These are phyloP conservation scores for Boechera stricta DNA, from an alignment of 345 rosid genomes.

Conservation along the genomic window DNA sequence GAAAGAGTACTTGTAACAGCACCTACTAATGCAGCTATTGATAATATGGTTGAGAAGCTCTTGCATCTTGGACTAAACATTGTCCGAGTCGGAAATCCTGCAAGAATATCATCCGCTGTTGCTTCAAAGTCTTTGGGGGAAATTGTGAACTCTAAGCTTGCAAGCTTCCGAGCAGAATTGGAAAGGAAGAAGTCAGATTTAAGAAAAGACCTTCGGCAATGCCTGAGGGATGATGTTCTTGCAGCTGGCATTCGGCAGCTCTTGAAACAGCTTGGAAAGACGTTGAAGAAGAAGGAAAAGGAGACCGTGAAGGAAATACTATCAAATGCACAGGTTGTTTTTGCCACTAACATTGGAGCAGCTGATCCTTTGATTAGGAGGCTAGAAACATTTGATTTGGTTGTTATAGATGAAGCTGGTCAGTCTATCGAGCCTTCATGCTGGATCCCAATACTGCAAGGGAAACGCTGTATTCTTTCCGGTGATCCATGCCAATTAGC, in stretches of 20 bases:
- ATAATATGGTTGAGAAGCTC: conserved; percentile 95
- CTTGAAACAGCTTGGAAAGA: conserved; percentile 87
- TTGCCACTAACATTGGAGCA: conserved; percentile 92
- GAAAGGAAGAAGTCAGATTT: conserved; percentile 93
- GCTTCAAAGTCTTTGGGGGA: conserved; percentile 87
- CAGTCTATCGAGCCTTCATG: conserved; percentile 97
- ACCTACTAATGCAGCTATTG: conserved; percentile 96
- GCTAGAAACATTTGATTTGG: conserved; percentile 82
- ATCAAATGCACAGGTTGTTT: conserved; percentile 86
- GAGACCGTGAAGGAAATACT: conserved; percentile 84
- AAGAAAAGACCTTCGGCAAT: conserved; percentile 77
- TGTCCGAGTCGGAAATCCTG: conserved; percentile 96
- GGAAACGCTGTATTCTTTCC: conserved; percentile 85
- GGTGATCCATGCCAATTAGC: conserved; percentile 98
- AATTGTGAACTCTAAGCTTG: conserved; percentile 79
- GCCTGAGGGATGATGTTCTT: conserved; percentile 88
- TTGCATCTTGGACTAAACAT: conserved; percentile 66
- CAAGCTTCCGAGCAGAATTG: conserved; percentile 61
- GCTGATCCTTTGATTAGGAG: conserved; percentile 88
- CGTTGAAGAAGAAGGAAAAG: conserved; percentile 85
- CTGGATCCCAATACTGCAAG: conserved; percentile 96
- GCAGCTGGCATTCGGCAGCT: conserved; percentile 99
- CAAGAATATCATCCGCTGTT: conserved; percentile 83
- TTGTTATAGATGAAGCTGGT: conserved; percentile 95
- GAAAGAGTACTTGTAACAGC: conserved; percentile 96